Evolutionary conservation across 257 asterid genomes (phyloP), one percentile per base, ranked within the genome.

Genomic region (Anisodus acutangulus): DNA sequence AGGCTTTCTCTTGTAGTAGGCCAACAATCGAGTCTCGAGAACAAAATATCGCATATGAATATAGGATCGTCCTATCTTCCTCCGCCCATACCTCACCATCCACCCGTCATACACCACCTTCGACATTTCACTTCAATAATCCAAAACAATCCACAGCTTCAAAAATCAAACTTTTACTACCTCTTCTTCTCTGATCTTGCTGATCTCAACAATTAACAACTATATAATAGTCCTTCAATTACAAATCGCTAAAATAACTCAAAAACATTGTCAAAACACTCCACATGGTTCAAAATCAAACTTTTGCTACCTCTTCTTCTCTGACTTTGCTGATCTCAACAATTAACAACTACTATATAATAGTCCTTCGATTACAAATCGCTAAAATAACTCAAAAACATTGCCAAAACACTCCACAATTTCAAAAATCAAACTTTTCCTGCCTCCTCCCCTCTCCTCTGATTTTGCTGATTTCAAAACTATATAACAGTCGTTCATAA

Each of bases 81-180:
- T 91, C 82, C 97, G 91, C n/a, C 98, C 98, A 89, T 94, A 94
- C 88, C 98, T 90, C 90, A 94, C 98, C 97, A 94, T 90, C 98
- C 98, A 93, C 85, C 98, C 98, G 85, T 95, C 98, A 85, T 94
- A 92, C 54, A 95, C 92, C 85, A 92, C 95, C 88, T 90, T 93
- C 81, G 94, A 87, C 98, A 95, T 76, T 51, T 76, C 63, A 31
- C 45, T 64, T 59, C 26, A 59, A 58, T 11, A 54, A 49, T 49
- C 55, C 55, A 49, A 49, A 8, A 49, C 55, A 49, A 49, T 49
- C 55, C 55, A 49, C 51, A 53, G 9, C 9, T 68, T 37, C 74
- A 68, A 68, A 68, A 39, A 13, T 37, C 26, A 39, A 69, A 69
- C 31, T 16, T 69, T 37, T 41, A 2, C 54, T 3, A 69, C 78